phyloP scores from a whole-genome alignment of 2,329 filamentous ascomycete species.

The Trichoderma sp. region DNA sequence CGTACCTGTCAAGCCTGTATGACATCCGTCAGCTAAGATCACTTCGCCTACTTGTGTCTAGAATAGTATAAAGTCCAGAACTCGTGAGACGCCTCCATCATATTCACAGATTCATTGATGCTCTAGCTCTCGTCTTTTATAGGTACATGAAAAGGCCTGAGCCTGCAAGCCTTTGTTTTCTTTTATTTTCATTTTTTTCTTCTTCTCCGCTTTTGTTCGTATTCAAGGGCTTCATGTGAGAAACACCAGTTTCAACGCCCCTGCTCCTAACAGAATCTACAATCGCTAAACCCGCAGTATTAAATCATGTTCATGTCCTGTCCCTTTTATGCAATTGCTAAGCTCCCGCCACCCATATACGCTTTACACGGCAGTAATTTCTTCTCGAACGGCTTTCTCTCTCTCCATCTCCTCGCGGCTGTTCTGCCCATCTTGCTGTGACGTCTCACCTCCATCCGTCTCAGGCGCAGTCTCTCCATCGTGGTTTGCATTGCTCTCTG shows the following conservation, averaged over 20 bases:
- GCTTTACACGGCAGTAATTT: background rate
- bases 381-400: background rate
- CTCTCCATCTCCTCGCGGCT: background rate
- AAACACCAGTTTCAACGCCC: slow-evolving; percentile 5
- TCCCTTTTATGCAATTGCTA: background rate
- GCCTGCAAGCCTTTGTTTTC: slow-evolving; percentile 1
- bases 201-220: background rate
- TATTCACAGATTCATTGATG: background rate
- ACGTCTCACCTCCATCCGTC: background rate
- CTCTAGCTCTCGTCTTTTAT: background rate
- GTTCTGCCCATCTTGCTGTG: background rate
- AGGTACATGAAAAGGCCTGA: background rate
- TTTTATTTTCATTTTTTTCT: background rate
- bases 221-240: background rate
- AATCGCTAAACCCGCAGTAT: slow-evolving; percentile 10
- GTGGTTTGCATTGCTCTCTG: background rate
- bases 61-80: background rate
- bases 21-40: background rate
- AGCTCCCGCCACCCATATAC: background rate
- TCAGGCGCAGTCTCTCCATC: background rate
- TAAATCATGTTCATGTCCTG: background rate
- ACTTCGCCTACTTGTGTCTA: background rate
- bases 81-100: background rate
- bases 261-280: slow-evolving; percentile 15
- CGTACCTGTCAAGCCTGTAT: background rate